Percentiles rank a stretch among this genome's conserved stretches.
phyloP scores from a whole-genome alignment of 2,329 filamentous ascomycete genomes.

The Botryotinia calthae region DNA sequence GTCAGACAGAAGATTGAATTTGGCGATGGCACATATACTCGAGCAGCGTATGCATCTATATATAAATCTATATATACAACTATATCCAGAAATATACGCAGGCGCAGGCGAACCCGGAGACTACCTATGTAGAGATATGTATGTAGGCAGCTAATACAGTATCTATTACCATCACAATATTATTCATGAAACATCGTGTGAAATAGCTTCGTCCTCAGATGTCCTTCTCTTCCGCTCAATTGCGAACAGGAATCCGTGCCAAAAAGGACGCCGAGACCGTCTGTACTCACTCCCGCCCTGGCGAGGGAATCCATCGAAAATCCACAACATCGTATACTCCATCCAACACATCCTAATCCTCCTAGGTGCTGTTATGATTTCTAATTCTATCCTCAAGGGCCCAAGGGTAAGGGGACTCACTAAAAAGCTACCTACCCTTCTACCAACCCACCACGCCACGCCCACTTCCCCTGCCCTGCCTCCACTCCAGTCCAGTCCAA shows the following conservation, averaged over 20 bases:
- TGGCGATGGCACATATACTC: not conserved
- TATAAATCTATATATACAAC: no score
- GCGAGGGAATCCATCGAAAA: not conserved
- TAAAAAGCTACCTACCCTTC: not conserved
- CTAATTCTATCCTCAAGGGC: not conserved
- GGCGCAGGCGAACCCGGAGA: no score
- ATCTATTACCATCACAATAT: not conserved
- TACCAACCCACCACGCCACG: not conserved
- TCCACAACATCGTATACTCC: not conserved
- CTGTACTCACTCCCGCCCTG: not conserved
- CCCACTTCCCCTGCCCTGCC: not conserved
- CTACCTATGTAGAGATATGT: not conserved
- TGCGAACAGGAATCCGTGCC: not conserved
- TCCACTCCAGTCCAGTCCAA: no score
- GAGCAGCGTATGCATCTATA: not conserved
- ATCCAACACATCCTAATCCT: not conserved
- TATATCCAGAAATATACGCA: not conserved
- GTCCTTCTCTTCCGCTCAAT: not conserved
- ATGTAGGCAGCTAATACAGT: not conserved
- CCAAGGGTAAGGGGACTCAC: not conserved
- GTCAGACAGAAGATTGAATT: not conserved
- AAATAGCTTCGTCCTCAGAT: not conserved
- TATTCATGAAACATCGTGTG: not conserved
- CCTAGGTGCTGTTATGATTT: not conserved
- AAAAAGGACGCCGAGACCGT: not conserved